These are phyloP conservation scores for Pecoramyces ruminantium DNA, from an alignment of 192 early-diverging fungal genomes.

Conservation along the genomic window DNA sequence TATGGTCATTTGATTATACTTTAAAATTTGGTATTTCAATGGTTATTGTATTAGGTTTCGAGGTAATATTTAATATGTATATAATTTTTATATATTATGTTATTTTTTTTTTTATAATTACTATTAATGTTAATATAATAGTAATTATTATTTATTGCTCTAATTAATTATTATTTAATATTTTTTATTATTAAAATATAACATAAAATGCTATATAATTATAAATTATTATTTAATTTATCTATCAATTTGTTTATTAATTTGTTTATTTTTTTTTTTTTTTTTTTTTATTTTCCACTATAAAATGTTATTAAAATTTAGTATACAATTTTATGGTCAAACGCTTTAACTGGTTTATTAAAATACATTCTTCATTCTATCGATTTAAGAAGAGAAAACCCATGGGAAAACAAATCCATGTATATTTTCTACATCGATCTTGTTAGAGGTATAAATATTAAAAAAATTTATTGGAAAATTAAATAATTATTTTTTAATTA, in stretches of 20 bases:
- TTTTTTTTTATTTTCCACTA: neutral
- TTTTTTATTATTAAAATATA: too few relatives aligned
- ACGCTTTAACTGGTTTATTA: slow-evolving; percentile 50
- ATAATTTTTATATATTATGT: too few relatives aligned
- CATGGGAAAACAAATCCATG: slow-evolving; percentile 91
- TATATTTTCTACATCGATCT: slow-evolving; percentile 85
- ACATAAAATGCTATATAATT: too few relatives aligned
- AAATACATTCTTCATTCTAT: slow-evolving; percentile 81
- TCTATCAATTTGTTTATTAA: neutral
- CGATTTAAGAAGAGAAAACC: slow-evolving; percentile 50
- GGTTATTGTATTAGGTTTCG: slow-evolving; percentile 98
- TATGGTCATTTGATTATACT: slow-evolving; percentile 47
- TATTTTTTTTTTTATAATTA: too few relatives aligned
- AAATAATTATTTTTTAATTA: neutral
- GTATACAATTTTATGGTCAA: slow-evolving; percentile 74
- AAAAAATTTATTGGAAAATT: too few relatives aligned
- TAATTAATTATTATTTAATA: too few relatives aligned
- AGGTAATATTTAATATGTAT: too few relatives aligned
- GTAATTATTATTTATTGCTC: too few relatives aligned
- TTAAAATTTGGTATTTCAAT: slow-evolving; percentile 55
- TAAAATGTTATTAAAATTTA: slow-evolving; percentile 12
- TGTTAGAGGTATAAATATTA: slow-evolving; percentile 38
- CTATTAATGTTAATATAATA: too few relatives aligned
- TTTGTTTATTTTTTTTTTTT: neutral
- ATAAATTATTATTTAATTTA: too few relatives aligned